Evolutionary conservation across 495 filamentous ascomycete genomes (phyloP), one percentile per base, ranked within the genome.

Genomic region (Astrothelium subdiscretum): DNA sequence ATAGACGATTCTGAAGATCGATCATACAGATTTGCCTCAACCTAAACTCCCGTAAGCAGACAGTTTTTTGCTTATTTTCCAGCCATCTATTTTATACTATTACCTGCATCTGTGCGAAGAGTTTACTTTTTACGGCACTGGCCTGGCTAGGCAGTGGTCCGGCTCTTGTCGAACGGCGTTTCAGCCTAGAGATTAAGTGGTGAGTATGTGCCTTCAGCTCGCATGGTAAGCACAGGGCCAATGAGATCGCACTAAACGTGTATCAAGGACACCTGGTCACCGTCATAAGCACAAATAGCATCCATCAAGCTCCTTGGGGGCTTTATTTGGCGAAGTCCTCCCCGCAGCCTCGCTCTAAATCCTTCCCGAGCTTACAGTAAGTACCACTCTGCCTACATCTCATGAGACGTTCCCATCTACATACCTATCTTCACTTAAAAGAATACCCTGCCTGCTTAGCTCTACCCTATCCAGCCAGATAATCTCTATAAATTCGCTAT

Each of bases 291-390:
- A 54, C 48, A 54, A 54, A 54, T 54, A 54, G 48, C 15, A 54
- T 26, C 48, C 24, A 8, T n/a, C 20, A 12, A 54, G 10, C 12
- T 3, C 8, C 22, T 20, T 5, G 12, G 48, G 48, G 48, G 22
- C 48, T 54, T 54, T 29, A 8, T 20, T 20, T 54, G 48, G 48
- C 48, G 48, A 20, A 54, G 6, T 24, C 3, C 48, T 54, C 48
- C 48, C 48, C 48, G 48, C 48, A 54, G 48, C 48, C 24, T n/a
- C 24, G 48, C 48, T 10, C 48, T 29, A 8, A 54, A 54, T 54
- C 48, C 48, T 54, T 26, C 24, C 48, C 48, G 48, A 29, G 48
- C 48, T 54, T 54, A 54, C 48, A 54, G 48, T 54, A 54, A 54
- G 48, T 54, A 11, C 48, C 24, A 54, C 48, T n/a, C 24, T 54